These are phyloP conservation scores for Cyberlindnera xylosilytica DNA, from an alignment of 805 yeast species.

Conservation along the genomic window DNA sequence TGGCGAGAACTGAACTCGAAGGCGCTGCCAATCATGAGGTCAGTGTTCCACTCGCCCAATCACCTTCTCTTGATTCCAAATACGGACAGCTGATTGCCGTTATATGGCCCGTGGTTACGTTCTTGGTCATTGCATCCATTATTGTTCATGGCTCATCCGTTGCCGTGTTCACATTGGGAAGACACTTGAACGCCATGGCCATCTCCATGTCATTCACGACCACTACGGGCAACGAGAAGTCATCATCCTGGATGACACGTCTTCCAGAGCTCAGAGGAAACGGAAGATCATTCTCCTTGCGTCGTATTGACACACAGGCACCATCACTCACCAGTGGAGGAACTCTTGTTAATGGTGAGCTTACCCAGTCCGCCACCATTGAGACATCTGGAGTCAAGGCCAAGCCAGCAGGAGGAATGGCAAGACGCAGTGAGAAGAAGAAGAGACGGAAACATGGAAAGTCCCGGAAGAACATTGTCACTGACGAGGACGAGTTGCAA, in stretches of 20 bases:
- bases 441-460: conserved; percentile 34
- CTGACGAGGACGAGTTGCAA: conserved; percentile 6
- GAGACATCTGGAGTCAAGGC: conserved; percentile 65
- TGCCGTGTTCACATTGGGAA: conserved; percentile 61
- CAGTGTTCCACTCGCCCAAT: conserved; percentile 51
- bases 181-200: conserved; percentile 86
- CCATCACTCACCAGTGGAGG: conserved; percentile 23
- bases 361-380: conserved; percentile 38
- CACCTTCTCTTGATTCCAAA: conserved; percentile 36
- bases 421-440: conserved; percentile 40
- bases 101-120: conserved; percentile 83
- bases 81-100: conserved; percentile 31
- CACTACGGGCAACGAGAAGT: conserved; percentile 50
- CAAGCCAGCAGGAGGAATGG: conserved; percentile 75
- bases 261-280: conserved; percentile 61
- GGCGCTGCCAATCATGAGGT: conserved; percentile 40
- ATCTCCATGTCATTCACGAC: conserved; percentile 71
- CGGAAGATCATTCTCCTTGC: conserved; percentile 77
- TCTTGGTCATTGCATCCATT: conserved; percentile 77
- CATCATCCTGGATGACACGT: conserved; percentile 77
- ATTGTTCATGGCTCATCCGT: conserved; percentile 90
- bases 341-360: conserved; percentile 18
- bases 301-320: conserved; percentile 71
- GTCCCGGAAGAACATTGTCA: conserved; percentile 27
- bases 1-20: conserved; percentile 73